Base-by-base conservation (phyloP, 2,329 filamentous ascomycete genomes). In the Aspergillus versicolor region DNA sequence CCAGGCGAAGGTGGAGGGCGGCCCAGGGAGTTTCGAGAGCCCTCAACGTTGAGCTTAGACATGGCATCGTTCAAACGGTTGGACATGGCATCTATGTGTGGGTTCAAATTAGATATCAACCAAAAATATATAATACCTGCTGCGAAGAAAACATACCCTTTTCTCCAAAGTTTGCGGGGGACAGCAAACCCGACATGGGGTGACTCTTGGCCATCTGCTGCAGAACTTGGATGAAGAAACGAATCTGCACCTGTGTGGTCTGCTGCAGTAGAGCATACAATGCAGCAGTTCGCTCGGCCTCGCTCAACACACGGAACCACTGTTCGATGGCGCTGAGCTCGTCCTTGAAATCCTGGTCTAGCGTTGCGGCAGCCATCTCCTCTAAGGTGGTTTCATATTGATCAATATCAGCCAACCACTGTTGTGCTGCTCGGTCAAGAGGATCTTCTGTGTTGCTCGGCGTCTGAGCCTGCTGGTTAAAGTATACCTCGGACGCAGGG, bases 291-390 rank as follows among this genome's bases (percentile, higher is more conserved):
- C 94, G 85, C 78, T 99, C 94, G 27, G 94, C 92, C 78, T 97
- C 94, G 71, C 93, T 97, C 63, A 99, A 81, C 53, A 99, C 94
- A 61, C 92, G 89, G 77, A 99, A 99, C 94, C 94, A 99, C 81
- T 99, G 94, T 79, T 99, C 94, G 71, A 99, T 99, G 65, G 94
- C 94, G 73, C 92, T 97, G 60, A 99, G 84, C 77, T 99, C 94
- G 76, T 97, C 94, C 80, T 99, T 99, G 82, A 99, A 99, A 73
- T 99, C 94, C 79, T 99, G 94, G 73, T 99, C 94, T 54, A 97
- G 81, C n/a, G 94, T 97, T 27, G 94, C 94, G 32, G 93, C 92
- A 43, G 94, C 94, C 94, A 99, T 99, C 74, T 99, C 94, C 76
- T 97, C 94, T 69, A 99, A 78, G 1, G 94, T 99, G n/a, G 88